phyloP scores from a whole-genome alignment of 1,284 basidiomycete genomes.

The Marasmius oreades region DNA sequence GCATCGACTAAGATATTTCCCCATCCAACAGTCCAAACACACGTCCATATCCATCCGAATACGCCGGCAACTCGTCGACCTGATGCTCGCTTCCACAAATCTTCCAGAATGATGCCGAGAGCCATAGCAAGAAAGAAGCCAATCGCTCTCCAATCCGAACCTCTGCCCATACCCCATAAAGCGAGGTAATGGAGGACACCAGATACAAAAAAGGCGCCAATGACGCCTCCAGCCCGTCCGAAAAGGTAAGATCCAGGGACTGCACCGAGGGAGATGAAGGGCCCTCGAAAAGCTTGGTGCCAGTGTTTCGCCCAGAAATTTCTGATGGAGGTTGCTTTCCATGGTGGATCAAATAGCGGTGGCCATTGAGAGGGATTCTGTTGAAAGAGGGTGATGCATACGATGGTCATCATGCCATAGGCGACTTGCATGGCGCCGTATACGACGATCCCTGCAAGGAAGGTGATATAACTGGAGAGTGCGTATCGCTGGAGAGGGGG shows the following conservation, averaged over 20 bases:
- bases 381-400: slow-evolving; percentile 36
- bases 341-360: slow-evolving; percentile 37
- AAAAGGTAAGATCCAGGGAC: slow-evolving; percentile 28
- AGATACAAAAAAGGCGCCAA: slow-evolving; percentile 57
- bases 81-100: slow-evolving; percentile 35
- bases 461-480: slow-evolving; percentile 37
- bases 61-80: slow-evolving; percentile 42
- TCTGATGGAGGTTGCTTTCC: slow-evolving; percentile 33
- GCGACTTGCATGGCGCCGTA: slow-evolving; percentile 39
- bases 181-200: slow-evolving; percentile 54
- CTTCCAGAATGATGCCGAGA: slow-evolving; percentile 47
- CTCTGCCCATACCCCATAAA: slow-evolving; percentile 55
- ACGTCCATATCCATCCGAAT: slow-evolving; percentile 47
- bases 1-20: slow-evolving; percentile 46
- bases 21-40: slow-evolving; percentile 41
- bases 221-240: slow-evolving; percentile 42
- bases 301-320: slow-evolving; percentile 43
- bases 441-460: slow-evolving; percentile 36
- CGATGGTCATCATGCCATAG: slow-evolving; percentile 40
- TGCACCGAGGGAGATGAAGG: slow-evolving; percentile 33
- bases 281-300: slow-evolving; percentile 41
- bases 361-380: slow-evolving; percentile 38
- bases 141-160: slow-evolving; percentile 38
- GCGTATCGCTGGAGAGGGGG: slow-evolving; percentile 38
- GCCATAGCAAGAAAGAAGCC: slow-evolving; percentile 59